Percentiles rank a stretch among this genome's conserved stretches.
phyloP scores from a whole-genome alignment of 352 stramenopile species.

The Phytophthora quininea region DNA sequence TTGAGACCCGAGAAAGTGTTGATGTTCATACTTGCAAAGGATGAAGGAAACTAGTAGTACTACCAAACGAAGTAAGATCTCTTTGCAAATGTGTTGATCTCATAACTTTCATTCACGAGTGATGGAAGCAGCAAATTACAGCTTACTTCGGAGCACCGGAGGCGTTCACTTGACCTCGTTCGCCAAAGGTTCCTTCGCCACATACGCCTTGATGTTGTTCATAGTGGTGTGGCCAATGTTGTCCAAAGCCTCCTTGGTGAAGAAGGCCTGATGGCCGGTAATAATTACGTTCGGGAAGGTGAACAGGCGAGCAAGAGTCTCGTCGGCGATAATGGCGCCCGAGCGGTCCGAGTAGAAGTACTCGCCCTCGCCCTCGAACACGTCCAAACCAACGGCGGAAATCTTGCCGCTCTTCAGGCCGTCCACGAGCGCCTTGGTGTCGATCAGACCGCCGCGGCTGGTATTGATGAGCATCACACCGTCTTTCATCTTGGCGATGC shows the following conservation, averaged over 20 bases:
- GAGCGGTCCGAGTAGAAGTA: slow-evolving; percentile 85
- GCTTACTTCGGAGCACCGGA: too few relatives aligned
- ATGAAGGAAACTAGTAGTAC: too few relatives aligned
- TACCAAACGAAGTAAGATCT: too few relatives aligned
- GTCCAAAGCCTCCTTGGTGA: slow-evolving; percentile 75
- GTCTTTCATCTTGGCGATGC: slow-evolving; percentile 88
- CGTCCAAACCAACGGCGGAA: slow-evolving; percentile 80
- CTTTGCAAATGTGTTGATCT: too few relatives aligned
- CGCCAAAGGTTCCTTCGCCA: slow-evolving; percentile 42
- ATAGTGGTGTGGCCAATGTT: slow-evolving; percentile 81
- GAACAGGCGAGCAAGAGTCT: slow-evolving; percentile 74
- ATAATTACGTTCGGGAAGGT: slow-evolving; percentile 87
- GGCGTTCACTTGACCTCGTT: slow-evolving; percentile 60
- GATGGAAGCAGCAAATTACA: too few relatives aligned
- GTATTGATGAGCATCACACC: slow-evolving; percentile 92
- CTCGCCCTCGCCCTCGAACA: slow-evolving; percentile 85
- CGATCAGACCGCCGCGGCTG: slow-evolving; percentile 84
- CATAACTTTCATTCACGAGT: too few relatives aligned
- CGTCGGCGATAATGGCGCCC: slow-evolving; percentile 67
- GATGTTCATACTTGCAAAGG: too few relatives aligned
- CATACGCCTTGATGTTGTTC: slow-evolving; percentile 72
- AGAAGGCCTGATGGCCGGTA: slow-evolving; percentile 83
- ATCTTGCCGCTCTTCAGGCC: slow-evolving; percentile 86
- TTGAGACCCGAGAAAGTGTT: too few relatives aligned
- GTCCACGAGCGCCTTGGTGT: slow-evolving; percentile 82